Percentiles rank a stretch among this genome's conserved stretches.
phyloP scores from a whole-genome alignment of 305 asterid genomes.

The Fraxinus platypoda region DNA sequence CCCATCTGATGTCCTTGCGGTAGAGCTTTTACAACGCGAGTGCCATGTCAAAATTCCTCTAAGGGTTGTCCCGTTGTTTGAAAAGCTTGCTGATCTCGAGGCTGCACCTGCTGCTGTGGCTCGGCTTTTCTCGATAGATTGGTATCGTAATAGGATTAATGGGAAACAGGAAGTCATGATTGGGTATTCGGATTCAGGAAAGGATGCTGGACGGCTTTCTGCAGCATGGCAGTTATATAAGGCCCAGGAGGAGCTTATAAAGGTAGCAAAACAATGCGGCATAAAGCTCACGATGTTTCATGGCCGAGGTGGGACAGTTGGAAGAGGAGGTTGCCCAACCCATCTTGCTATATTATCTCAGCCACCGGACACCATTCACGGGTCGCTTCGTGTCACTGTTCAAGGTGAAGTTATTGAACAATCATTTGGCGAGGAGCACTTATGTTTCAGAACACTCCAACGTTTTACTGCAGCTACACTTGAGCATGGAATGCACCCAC shows the following conservation, averaged over 20 bases:
- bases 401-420: conserved; percentile 93
- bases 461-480: conserved; percentile 86
- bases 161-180: conserved; percentile 94
- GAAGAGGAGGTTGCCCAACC: conserved; percentile 94
- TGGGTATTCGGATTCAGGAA: conserved; percentile 87
- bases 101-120: conserved; percentile 80
- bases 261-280: conserved; percentile 72
- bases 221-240: conserved; percentile 91
- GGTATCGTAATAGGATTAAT: conserved; percentile 70
- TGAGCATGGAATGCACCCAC: conserved; percentile 89
- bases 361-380: conserved; percentile 91
- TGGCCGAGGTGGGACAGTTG: conserved; percentile 86
- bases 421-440: conserved; percentile 82
- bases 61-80: conserved; percentile 78
- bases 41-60: conserved; percentile 63
- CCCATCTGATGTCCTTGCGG: conserved; percentile 87
- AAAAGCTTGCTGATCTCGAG: conserved; percentile 82
- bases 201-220: conserved; percentile 88
- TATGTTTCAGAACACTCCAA: conserved; percentile 85
- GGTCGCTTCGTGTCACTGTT: conserved; percentile 84
- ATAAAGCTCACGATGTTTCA: conserved; percentile 84
- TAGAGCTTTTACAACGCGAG: conserved; percentile 80
- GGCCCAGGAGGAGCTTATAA: conserved; percentile 81
- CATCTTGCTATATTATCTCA: conserved; percentile 90
- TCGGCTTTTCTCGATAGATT: conserved; percentile 72